These are phyloP conservation scores for Aspergillus novoparasiticus DNA, from an alignment of 2,329 filamentous ascomycete species.

Conservation along the genomic window DNA sequence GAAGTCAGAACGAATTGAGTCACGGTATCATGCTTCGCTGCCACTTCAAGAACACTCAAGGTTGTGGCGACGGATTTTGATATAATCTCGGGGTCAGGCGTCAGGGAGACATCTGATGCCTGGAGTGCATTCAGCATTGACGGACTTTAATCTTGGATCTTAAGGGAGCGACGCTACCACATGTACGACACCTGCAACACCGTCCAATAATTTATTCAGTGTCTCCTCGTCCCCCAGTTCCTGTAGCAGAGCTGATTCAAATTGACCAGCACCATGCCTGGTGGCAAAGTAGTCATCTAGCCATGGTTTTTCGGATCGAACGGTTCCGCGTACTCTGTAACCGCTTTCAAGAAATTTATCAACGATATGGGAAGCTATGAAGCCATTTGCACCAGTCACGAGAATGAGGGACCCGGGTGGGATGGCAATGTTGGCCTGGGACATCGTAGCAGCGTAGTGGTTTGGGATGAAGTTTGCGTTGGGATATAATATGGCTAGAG, in stretches of 20 bases:
- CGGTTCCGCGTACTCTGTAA: conserved; percentile 51
- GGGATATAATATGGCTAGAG: too few relatives aligned
- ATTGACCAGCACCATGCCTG: conserved; percentile 29
- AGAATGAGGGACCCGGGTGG: conserved; percentile 32
- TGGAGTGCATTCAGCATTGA: background rate
- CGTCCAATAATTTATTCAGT: conserved; percentile 46
- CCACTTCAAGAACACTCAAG: background rate
- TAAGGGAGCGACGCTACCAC: conserved; percentile 10
- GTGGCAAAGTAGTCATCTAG: conserved; percentile 34
- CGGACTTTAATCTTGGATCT: background rate
- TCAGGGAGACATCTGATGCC: conserved; percentile 31
- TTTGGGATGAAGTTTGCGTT: too few relatives aligned
- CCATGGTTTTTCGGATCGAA: conserved; percentile 42
- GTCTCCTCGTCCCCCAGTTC: conserved; percentile 41
- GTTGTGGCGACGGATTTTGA: conserved; percentile 22
- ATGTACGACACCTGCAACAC: conserved; percentile 31
- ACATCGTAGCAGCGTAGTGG: background rate
- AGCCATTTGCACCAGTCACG: conserved; percentile 52
- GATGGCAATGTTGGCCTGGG: background rate
- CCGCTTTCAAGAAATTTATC: conserved; percentile 46
- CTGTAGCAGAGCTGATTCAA: conserved; percentile 44
- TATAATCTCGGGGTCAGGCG: conserved; percentile 48
- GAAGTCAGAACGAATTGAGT: background rate
- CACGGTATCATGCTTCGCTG: background rate
- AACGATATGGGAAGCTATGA: conserved; percentile 47